Base-by-base conservation (phyloP, 176 grass and related monocot species). In the Phoenix roebelenii region DNA sequence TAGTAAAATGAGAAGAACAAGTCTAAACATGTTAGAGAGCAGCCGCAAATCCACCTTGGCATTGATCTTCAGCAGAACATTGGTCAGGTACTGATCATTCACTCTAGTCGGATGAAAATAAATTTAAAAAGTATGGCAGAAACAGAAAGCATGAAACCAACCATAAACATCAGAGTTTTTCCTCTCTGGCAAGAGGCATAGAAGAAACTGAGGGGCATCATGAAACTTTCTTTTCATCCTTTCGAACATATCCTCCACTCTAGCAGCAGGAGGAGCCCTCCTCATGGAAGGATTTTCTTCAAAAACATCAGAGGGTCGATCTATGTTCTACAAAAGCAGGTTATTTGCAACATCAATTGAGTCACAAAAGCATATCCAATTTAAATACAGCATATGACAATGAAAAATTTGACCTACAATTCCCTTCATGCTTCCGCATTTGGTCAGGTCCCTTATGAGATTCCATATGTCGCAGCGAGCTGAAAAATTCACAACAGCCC, bases 161-260 rank as follows among this genome's bases (percentile, higher is more conserved):
- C 93, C 87, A 72, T 97, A 97, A 63, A 97, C 60, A 80, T 97
- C 87, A 3, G 78, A 97, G 55, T 92, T 88, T 55, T 97, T 97
- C 29, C 84, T 79, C 76, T 97, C 93, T 18, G 93, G 72, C 55
- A 97, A 69, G 70, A 97, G 24, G 49, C 93, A 92, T 0, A 97
- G 66, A 49, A 98, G 67, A 68, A 97, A 88, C 7, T 58, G 55
- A 3, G 92, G 92, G 48, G 69, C 78, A 7, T 78, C 78, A 52
- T 76, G 87, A 53, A 91, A 63, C 57, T 80, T 90, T 1, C 67
- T 59, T 68, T 77, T 82, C 0, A 90, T 68, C 52, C 82, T 75
- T 25, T 88, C 62, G 60, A 97, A 85, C 78, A 97, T 88, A 5
- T 70, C 79, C 6, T 98, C 87, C 0, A 92, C 87, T 67, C 84